A percentile compares a stretch with the other conserved stretches of the same genome.
Evolutionary conservation across 2,329 filamentous ascomycete genomes (phyloP).

Genomic region (Colletotrichum truncatum): DNA sequence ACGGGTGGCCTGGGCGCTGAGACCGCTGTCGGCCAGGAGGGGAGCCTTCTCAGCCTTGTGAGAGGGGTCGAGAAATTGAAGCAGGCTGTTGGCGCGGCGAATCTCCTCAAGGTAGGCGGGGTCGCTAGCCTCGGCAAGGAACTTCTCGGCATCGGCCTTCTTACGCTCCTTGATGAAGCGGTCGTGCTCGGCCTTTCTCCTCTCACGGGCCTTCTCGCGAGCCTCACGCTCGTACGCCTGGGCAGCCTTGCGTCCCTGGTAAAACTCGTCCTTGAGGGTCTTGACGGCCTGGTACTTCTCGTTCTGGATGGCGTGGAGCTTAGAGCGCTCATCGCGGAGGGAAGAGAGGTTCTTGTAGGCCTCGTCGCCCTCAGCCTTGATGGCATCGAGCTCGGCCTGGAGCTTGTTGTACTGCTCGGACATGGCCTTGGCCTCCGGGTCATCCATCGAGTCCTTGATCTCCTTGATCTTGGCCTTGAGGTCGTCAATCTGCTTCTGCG

Average conservation of each 20-base stretch:
- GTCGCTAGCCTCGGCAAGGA: conserved; percentile 83
- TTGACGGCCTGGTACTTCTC: conserved; percentile 84
- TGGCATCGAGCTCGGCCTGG: conserved; percentile 85
- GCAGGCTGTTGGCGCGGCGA: conserved; percentile 84
- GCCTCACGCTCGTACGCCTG: conserved; percentile 85
- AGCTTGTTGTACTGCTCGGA: conserved; percentile 87
- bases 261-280: conserved; percentile 91
- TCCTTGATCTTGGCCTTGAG: conserved; percentile 88
- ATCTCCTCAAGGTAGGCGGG: conserved; percentile 95
- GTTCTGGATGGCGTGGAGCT: conserved; percentile 85
- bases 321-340: conserved; percentile 86
- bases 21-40: conserved; percentile 73
- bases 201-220: conserved; percentile 79
- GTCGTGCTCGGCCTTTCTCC: conserved; percentile 82
- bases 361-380: conserved; percentile 92
- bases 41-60: conserved; percentile 72
- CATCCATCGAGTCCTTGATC: conserved; percentile 88
- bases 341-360: conserved; percentile 88
- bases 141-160: conserved; percentile 78
- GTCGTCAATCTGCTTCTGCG: conserved; percentile 89
- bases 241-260: conserved; percentile 82
- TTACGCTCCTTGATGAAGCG: conserved; percentile 76
- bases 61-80: conserved; percentile 89
- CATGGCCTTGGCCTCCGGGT: conserved; percentile 89
- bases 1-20: conserved; percentile 81